Evolutionary conservation across 192 early-diverging fungal species (phyloP).

Genomic region (Radiomyces spectabilis): DNA sequence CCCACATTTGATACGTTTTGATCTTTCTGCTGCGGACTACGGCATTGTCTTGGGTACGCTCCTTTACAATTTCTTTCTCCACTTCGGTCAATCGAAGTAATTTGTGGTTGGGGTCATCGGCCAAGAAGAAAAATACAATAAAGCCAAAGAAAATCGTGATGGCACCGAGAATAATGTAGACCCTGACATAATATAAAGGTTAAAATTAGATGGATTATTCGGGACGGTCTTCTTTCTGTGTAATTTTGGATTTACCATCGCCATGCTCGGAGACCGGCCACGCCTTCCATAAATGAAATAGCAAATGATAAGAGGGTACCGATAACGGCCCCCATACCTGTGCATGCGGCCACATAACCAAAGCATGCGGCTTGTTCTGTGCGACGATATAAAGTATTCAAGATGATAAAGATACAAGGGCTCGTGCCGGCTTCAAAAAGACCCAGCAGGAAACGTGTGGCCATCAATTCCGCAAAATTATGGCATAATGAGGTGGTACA

Average conservation of each 20-base stretch:
- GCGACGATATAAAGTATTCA: slow-evolving; percentile 13
- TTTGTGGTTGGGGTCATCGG: slow-evolving; percentile 8
- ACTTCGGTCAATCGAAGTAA: slow-evolving; percentile 6
- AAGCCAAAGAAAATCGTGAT: slow-evolving; percentile 10
- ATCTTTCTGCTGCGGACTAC: slow-evolving; percentile 6
- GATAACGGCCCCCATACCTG: background rate
- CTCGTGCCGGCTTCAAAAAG: slow-evolving; percentile 16
- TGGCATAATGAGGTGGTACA: background rate
- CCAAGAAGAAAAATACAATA: slow-evolving; percentile 17
- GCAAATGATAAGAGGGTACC: slow-evolving; percentile 13
- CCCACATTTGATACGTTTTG: slow-evolving; percentile 7
- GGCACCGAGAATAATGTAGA: slow-evolving; percentile 13
- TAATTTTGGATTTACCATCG: slow-evolving; percentile 11
- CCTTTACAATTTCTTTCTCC: slow-evolving; percentile 19
- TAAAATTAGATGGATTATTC: background rate
- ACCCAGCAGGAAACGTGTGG: slow-evolving; percentile 15
- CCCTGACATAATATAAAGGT: background rate
- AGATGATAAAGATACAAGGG: slow-evolving; percentile 13
- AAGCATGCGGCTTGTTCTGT: slow-evolving; percentile 8
- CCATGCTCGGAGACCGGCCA: slow-evolving; percentile 3
- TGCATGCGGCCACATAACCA: slow-evolving; percentile 10
- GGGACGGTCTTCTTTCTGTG: no score
- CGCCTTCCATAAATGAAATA: slow-evolving; percentile 7
- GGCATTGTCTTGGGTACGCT: slow-evolving; percentile 16
- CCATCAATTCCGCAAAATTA: slow-evolving; percentile 15